Percentiles rank a stretch among this genome's conserved stretches.
These are phyloP conservation scores for Clonostachys sp. DNA, from an alignment of 2,329 filamentous ascomycete genomes.

Conservation along the genomic window DNA sequence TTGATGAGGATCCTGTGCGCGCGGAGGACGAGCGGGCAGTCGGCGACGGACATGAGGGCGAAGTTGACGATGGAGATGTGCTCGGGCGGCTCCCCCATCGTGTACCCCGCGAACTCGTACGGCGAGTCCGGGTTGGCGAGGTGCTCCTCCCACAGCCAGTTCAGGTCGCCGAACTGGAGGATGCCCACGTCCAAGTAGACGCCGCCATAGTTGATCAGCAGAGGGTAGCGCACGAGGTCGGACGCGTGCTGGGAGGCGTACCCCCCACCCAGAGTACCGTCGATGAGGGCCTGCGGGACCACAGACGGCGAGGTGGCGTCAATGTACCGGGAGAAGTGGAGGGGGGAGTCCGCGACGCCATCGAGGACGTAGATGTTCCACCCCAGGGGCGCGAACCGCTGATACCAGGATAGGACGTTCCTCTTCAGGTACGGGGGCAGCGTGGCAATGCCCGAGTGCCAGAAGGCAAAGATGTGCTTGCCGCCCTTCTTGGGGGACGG, in stretches of 20 bases:
- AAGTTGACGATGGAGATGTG: constrained; percentile 2
- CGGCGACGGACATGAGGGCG: background rate
- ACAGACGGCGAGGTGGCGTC: background rate
- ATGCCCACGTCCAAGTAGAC: constrained; percentile 2
- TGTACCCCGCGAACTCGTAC: background rate
- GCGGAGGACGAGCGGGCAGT: constrained; percentile 1
- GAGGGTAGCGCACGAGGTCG: constrained; percentile 2
- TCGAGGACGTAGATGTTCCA: constrained; percentile 23
- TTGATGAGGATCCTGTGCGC: constrained; percentile 2
- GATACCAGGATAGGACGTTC: constrained; percentile 1
- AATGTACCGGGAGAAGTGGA: constrained; percentile 35
- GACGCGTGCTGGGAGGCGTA: constrained; percentile 2
- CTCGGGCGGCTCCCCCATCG: constrained; percentile 1
- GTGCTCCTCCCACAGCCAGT: constrained; percentile 2
- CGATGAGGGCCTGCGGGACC: background rate
- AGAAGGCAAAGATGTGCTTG: constrained; percentile 2
- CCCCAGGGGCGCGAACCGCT: background rate
- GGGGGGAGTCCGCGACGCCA: constrained; percentile 31
- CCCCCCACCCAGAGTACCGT: background rate
- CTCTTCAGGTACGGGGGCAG: constrained; percentile 1
- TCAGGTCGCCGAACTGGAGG: constrained; percentile 1
- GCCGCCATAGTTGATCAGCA: constrained; percentile 3
- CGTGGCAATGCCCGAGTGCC: constrained; percentile 1
- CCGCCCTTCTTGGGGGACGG: background rate
- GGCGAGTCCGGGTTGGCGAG: constrained; percentile 2